phyloP scores from a whole-genome alignment of 2,329 filamentous ascomycete species.

The Periglandula ipomoeae region DNA sequence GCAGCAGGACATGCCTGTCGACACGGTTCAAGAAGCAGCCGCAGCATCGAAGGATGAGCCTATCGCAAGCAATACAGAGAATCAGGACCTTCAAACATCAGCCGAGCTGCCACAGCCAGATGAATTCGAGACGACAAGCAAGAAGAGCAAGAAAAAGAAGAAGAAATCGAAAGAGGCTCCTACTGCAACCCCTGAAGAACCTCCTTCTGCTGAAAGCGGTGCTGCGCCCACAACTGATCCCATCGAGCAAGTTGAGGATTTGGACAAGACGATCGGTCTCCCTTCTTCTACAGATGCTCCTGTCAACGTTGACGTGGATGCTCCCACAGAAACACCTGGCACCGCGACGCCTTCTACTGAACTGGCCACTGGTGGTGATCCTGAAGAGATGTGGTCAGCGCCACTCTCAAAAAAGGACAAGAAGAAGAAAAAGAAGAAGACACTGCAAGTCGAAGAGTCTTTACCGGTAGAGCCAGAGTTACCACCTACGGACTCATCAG shows the following conservation, averaged over 20 bases:
- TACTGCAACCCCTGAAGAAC: background rate
- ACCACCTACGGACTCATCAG: background rate
- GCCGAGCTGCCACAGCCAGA: conserved; percentile 1
- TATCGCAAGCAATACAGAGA: background rate
- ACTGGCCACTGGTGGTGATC: background rate
- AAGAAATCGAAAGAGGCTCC: conserved; percentile 5
- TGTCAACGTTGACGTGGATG: background rate
- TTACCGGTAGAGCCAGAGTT: background rate
- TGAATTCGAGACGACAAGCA: background rate
- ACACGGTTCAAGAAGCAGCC: background rate
- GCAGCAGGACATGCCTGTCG: background rate
- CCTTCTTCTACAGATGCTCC: background rate
- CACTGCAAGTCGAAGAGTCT: conserved; percentile 8
- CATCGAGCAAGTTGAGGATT: background rate
- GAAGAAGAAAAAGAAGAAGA: conserved; percentile 14
- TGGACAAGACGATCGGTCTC: background rate
- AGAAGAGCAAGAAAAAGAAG: conserved; percentile 14
- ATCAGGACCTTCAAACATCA: background rate
- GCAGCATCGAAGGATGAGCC: background rate
- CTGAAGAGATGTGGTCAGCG: conserved; percentile 5
- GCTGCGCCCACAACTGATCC: background rate
- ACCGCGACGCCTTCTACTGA: background rate
- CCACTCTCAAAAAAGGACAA: conserved; percentile 5
- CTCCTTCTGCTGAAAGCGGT: background rate
- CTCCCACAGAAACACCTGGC: background rate